phyloP scores from a whole-genome alignment of 176 grass and related monocot species.

The Rhynchospora tenuis region DNA sequence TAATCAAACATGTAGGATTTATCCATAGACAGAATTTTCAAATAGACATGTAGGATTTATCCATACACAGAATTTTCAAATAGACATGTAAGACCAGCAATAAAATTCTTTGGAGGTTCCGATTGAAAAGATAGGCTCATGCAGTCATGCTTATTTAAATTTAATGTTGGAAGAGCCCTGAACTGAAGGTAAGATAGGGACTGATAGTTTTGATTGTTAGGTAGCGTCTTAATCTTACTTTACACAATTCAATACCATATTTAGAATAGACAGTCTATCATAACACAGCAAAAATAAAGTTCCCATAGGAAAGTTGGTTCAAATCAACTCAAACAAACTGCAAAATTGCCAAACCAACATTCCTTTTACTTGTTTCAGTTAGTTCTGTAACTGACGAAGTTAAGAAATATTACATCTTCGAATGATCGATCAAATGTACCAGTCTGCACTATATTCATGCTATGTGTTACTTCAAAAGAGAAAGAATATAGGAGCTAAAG shows the following conservation, averaged over 20 bases:
- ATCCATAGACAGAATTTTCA: background rate
- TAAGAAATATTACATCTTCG: too few relatives aligned
- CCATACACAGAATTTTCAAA: background rate
- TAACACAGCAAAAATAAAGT: background rate
- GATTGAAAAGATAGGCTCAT: background rate
- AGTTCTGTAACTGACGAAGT: background rate
- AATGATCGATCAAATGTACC: too few relatives aligned
- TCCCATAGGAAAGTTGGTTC: background rate
- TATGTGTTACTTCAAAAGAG: too few relatives aligned
- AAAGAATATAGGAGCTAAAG: background rate
- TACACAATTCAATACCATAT: conserved; percentile 1
- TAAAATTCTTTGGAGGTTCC: background rate
- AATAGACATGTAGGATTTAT: background rate
- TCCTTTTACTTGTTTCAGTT: background rate
- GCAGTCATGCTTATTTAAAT: conserved; percentile 8
- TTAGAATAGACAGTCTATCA: background rate
- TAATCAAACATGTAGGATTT: background rate
- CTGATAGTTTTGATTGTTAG: conserved; percentile 26
- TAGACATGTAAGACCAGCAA: background rate
- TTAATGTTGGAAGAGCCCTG: conserved; percentile 9
- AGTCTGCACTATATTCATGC: too few relatives aligned
- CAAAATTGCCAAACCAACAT: background rate
- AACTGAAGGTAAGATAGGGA: conserved; percentile 8
- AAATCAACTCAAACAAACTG: background rate
- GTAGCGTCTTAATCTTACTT: conserved; percentile 6